Evolutionary conservation across 306 rosid genomes (phyloP).

Genomic region (Fragaria nilgerrensis): DNA sequence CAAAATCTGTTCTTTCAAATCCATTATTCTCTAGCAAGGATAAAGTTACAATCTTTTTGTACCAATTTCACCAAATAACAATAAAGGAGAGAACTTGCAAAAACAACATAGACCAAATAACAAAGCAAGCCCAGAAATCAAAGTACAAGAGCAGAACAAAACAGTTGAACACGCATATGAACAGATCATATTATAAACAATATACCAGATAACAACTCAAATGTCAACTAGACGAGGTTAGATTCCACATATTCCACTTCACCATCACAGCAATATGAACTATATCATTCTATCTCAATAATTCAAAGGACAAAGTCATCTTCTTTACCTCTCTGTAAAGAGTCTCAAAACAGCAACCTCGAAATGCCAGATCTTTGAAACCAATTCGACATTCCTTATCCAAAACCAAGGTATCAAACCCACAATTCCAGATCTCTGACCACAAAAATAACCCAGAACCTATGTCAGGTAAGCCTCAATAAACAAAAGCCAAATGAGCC

Average conservation of each 20-base stretch:
- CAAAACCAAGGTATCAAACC: slow-evolving; percentile 21
- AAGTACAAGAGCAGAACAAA: slow-evolving; percentile 3
- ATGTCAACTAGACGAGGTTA: slow-evolving; percentile 13
- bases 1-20: slow-evolving; percentile 18
- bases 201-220: slow-evolving; percentile 16
- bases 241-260: neutral
- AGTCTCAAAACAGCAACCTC: slow-evolving; percentile 27
- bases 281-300: neutral
- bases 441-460: slow-evolving; percentile 10
- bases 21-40: slow-evolving; percentile 10
- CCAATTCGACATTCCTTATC: slow-evolving; percentile 30
- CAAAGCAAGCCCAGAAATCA: slow-evolving; percentile 17
- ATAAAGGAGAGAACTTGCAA: slow-evolving; percentile 9
- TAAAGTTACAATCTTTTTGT: neutral
- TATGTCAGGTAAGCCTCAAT: slow-evolving; percentile 7
- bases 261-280: slow-evolving; percentile 17
- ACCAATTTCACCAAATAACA: slow-evolving; percentile 6
- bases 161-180: slow-evolving; percentile 15
- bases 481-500: slow-evolving; percentile 19
- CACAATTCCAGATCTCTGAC: slow-evolving; percentile 48
- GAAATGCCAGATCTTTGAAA: slow-evolving; percentile 70
- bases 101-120: neutral
- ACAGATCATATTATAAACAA: slow-evolving; percentile 17
- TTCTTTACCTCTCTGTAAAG: slow-evolving; percentile 28
- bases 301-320: neutral